These are phyloP conservation scores for Pythium rishiriense DNA, from an alignment of 352 stramenopile genomes.

Conservation along the genomic window DNA sequence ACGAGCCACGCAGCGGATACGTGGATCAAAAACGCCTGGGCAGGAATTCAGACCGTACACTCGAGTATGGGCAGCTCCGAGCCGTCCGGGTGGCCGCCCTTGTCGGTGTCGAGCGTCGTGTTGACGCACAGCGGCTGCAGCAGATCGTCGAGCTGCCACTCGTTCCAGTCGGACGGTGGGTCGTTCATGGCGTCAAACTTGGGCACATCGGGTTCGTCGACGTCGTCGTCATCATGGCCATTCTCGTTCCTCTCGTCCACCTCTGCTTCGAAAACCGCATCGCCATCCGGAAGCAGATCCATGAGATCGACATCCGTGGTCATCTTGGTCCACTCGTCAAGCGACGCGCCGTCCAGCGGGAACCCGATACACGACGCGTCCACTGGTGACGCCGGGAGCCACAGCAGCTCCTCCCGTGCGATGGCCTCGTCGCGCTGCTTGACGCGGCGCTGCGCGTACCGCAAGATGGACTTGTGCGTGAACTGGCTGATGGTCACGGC, in stretches of 20 bases:
- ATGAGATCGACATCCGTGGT: constrained; percentile 14
- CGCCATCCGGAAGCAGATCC: constrained; percentile 16
- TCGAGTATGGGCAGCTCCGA: constrained; percentile 25
- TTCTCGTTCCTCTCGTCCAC: neutral
- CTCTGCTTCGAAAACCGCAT: neutral
- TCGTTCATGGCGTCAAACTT: constrained; percentile 19
- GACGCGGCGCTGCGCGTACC: constrained; percentile 11
- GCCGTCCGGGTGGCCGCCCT: constrained; percentile 21
- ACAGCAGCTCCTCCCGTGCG: no score
- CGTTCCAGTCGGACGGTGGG: constrained; percentile 21
- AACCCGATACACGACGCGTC: constrained; percentile 17
- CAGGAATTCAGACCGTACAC: constrained; percentile 20
- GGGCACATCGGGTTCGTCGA: constrained; percentile 9
- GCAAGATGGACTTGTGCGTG: constrained; percentile 42
- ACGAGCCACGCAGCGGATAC: no score
- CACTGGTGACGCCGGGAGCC: constrained; percentile 22
- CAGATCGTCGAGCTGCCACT: constrained; percentile 26
- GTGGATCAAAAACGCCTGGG: no score
- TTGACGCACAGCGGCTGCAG: constrained; percentile 21
- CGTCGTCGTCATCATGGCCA: constrained; percentile 1
- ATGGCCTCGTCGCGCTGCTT: constrained; percentile 5
- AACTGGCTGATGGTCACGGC: constrained; percentile 21
- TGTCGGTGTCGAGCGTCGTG: constrained; percentile 13
- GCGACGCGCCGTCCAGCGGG: constrained; percentile 7
- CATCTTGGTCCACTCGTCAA: constrained; percentile 17